These are phyloP conservation scores for Penicillium sp. DNA, from an alignment of 2,329 filamentous ascomycete genomes.

Conservation along the genomic window DNA sequence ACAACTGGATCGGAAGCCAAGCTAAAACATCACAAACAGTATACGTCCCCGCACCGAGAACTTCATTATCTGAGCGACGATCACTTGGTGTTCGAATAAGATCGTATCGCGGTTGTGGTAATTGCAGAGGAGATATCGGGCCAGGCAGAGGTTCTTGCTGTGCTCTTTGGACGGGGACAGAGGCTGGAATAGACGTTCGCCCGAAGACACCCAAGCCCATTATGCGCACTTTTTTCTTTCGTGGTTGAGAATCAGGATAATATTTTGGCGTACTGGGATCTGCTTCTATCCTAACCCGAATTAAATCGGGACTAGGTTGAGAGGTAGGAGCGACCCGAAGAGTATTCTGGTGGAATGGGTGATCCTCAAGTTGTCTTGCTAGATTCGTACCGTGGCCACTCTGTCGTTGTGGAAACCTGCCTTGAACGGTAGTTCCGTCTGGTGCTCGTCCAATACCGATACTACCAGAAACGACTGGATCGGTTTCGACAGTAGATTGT, in stretches of 20 bases:
- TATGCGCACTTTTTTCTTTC: not conserved
- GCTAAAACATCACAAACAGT: not conserved
- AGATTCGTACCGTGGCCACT: slow-evolving; percentile 43
- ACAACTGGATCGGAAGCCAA: slow-evolving; percentile 8
- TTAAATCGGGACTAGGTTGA: not conserved
- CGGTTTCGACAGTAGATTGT: slow-evolving; percentile 13
- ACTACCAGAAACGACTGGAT: slow-evolving; percentile 24
- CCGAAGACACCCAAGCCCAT: not conserved
- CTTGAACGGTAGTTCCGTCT: slow-evolving; percentile 44
- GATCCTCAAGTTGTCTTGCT: slow-evolving; percentile 30
- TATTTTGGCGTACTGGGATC: not conserved
- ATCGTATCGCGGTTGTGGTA: not conserved
- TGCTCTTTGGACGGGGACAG: not conserved
- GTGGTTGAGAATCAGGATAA: not conserved
- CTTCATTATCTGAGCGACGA: not conserved
- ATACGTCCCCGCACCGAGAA: not conserved
- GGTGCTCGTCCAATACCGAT: slow-evolving; percentile 38
- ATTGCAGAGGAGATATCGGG: not conserved
- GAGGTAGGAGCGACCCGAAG: slow-evolving; percentile 22
- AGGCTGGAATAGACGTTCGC: not conserved
- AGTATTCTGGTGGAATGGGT: slow-evolving; percentile 36
- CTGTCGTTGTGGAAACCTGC: slow-evolving; percentile 40
- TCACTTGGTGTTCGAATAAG: not conserved
- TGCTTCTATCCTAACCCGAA: not conserved
- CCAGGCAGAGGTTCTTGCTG: not conserved